These are phyloP conservation scores for Neonectria sp. DNA, from an alignment of 2,329 filamentous ascomycete species.

Conservation along the genomic window DNA sequence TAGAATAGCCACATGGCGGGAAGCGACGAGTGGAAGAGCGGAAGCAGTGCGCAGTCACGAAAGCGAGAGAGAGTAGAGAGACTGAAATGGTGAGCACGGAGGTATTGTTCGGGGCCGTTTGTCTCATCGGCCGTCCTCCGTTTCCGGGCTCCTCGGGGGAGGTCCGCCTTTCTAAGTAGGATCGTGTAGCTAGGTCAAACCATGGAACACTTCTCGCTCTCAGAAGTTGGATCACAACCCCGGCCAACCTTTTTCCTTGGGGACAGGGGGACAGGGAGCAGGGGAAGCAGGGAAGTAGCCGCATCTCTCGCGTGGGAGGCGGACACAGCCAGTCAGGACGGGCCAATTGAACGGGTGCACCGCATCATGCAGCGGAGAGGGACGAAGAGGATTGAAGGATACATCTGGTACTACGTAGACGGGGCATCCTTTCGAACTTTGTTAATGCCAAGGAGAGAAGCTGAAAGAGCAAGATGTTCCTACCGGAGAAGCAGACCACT, in stretches of 20 bases:
- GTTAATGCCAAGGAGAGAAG: not conserved
- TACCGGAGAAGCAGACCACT: too few relatives aligned
- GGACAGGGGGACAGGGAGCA: not conserved
- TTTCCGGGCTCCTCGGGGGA: constrained; percentile 26
- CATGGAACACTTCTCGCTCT: too few relatives aligned
- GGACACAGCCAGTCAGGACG: too few relatives aligned
- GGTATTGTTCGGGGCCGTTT: constrained; percentile 10
- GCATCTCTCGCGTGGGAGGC: not conserved
- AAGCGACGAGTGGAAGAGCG: not conserved
- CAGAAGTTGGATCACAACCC: not conserved
- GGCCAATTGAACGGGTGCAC: not conserved
- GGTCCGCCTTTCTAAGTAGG: constrained; percentile 24
- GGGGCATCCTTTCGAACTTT: too few relatives aligned
- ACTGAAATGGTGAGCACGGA: not conserved
- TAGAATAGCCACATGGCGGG: constrained; percentile 2
- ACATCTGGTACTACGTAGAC: not conserved
- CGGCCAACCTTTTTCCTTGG: not conserved
- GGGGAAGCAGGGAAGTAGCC: not conserved
- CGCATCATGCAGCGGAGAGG: too few relatives aligned
- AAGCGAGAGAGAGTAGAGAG: not conserved
- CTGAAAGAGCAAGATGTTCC: not conserved
- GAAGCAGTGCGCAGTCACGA: not conserved
- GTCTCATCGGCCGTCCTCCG: constrained; percentile 15
- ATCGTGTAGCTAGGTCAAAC: not conserved
- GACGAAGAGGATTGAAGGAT: not conserved